Evolutionary conservation across 108 stramenopile genomes (phyloP), one percentile per base, ranked within the genome.

Genomic region (Fistulifera pelliculosa): DNA sequence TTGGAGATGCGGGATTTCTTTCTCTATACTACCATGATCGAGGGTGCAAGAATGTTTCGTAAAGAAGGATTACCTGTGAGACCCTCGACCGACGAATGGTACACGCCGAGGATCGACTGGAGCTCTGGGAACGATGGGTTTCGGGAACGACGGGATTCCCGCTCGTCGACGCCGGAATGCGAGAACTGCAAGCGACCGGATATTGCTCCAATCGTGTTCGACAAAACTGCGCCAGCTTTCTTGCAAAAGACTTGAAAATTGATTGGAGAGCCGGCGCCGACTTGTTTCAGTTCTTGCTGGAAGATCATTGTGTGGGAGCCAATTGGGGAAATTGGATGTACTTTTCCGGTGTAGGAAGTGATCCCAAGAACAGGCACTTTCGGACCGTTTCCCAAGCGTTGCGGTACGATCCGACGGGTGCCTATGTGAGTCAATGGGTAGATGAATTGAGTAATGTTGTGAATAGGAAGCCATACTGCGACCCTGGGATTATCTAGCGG

Each of bases 181-280:
- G 83, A 19, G 94, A 96, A 73, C 65, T 96, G 22, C 26, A 62
- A 1, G 44, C 58, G 7, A 93, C 88, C 22, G 95, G 95, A 8
- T 96, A 90, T 66, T 87, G 85, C 69, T 87, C 83, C 28, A 96
- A 95, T 66, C 83, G 95, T 16, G 93, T 86, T 2, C 78, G 90
- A 48, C 94, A 96, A 51, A 94, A 91, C 61, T 78, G 83, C 39
- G 95, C 93, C 14, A 87, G 84, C 22, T 83, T 90, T 31, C 54
- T 96, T 44, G 73, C 79, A 0, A 82, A 80, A 49, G 94, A 96
- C 62, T 52, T 94, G 8, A 41, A 61, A 17, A 48, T 88, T 31
- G 95, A 96, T 66, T 96, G 93, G 95, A 67, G 95, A 24, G 67
- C 85, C 15, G 95, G 92, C 0, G 94, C 94, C 5, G 79, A 89